Evolutionary conservation across 2,329 filamentous ascomycete species (phyloP).

Genomic region (Calonectria honghensis): DNA sequence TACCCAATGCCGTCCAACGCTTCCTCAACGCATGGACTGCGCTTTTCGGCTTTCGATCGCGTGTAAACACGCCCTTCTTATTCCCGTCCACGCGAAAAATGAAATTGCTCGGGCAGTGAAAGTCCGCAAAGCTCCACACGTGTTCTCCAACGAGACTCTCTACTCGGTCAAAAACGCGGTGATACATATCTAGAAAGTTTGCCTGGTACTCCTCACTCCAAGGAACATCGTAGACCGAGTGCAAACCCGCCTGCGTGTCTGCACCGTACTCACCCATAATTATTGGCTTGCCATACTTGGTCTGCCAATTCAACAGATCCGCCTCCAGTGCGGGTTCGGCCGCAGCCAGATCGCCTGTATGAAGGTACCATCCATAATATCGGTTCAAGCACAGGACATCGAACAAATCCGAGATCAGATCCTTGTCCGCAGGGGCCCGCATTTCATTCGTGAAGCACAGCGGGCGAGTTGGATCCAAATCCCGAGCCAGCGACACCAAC

Average conservation of each 20-base stretch:
- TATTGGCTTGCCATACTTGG: constrained; percentile 40
- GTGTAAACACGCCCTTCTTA: constrained; percentile 47
- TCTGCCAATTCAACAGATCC: constrained; percentile 33
- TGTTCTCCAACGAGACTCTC: constrained; percentile 45
- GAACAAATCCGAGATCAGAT: constrained; percentile 39
- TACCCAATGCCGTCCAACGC: constrained; percentile 23
- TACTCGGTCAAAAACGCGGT: constrained; percentile 44
- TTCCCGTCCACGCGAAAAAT: constrained; percentile 47
- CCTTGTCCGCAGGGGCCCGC: constrained; percentile 24
- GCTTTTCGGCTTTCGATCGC: constrained; percentile 35
- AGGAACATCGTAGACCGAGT: constrained; percentile 41
- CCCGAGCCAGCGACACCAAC: constrained; percentile 27
- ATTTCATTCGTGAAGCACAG: constrained; percentile 40
- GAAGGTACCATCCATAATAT: constrained; percentile 44
- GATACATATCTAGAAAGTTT: constrained; percentile 42
- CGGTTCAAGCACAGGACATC: constrained; percentile 42
- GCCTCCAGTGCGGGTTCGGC: constrained; percentile 37
- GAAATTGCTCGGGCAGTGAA: constrained; percentile 36
- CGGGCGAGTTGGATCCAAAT: constrained; percentile 38
- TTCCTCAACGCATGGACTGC: constrained; percentile 21
- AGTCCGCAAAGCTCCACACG: constrained; percentile 49
- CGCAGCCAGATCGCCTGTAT: constrained; percentile 35
- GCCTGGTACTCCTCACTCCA: constrained; percentile 48
- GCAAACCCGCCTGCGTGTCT: constrained; percentile 36
- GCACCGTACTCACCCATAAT: constrained; percentile 43